Percentiles rank a stretch among this genome's conserved stretches.
Conservation (phyloP, 331 rosid species). For the Quercus lobata region DNA sequence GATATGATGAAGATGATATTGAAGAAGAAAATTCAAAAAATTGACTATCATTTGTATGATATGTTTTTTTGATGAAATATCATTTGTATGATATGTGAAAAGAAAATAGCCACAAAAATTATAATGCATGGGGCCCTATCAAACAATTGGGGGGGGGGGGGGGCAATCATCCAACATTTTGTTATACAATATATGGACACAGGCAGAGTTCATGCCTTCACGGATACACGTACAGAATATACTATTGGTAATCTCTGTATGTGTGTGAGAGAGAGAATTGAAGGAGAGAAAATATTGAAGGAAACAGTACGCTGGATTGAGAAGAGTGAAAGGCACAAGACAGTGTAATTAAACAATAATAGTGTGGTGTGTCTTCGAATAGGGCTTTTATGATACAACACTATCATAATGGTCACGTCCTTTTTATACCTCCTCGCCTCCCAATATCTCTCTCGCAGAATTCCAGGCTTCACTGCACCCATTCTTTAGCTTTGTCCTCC, state of each 20-base stretch:
- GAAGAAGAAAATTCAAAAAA: neutral
- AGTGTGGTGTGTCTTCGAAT: neutral
- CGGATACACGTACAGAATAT: too few species aligned
- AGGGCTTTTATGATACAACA: neutral
- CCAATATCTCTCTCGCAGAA: neutral
- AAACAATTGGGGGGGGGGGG: neutral
- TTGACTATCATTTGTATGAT: neutral
- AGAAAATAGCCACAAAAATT: neutral
- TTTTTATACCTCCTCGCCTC: neutral
- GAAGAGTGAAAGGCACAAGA: neutral
- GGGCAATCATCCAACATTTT: neutral
- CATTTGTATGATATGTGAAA: neutral
- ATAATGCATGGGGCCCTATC: neutral
- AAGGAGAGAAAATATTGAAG: too few species aligned
- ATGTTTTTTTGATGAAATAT: neutral
- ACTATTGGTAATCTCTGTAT: neutral
- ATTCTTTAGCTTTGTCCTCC: neutral
- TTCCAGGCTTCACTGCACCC: neutral
- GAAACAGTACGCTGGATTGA: too few species aligned
- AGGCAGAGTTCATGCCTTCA: too few species aligned
- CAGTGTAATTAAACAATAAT: neutral
- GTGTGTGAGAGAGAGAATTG: neutral
- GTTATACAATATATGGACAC: neutral
- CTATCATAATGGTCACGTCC: neutral
- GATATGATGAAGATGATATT: neutral